Evolutionary conservation across 306 rosid genomes (phyloP), one percentile per base, ranked within the genome.

Genomic region (Chamaecrista fasciculata): DNA sequence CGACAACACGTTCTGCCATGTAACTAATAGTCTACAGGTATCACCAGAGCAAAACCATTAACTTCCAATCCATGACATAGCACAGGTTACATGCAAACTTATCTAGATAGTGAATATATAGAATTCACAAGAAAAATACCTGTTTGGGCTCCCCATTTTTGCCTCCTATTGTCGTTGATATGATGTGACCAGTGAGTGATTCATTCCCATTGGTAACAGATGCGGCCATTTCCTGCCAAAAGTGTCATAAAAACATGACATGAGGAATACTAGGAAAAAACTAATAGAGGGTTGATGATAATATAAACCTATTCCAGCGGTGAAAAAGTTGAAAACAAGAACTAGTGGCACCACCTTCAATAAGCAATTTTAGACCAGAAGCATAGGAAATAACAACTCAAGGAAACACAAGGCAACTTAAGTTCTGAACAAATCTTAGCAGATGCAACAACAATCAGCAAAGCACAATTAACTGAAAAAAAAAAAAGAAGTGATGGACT

Each of bases 81-180:
- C 43, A 42, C 21, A 42, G 62, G 33, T 25, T 18, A 57, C 44
- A 75, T 29, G 65, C 0, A 42, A 37, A 52, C 20, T 49, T 26
- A 11, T 67, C 44, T 4, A 59, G 43, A 59, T 37, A 56, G 59
- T 10, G 11, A 10, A 44, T 3, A n/a, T 9, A 15, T 18, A 12
- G 49, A n/a, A 67, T 76, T 72, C 52, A 73, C 67, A 48, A 56
- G 59, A 65, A 49, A 7, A 6, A 28, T 62, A 93, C 98, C 94
- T 90, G 96, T 78, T 93, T 93, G 39, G 98, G 97, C 66, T 90
- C 97, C 51, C 97, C 98, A 79, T 93, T 88, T 84, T 90, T 93
- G 58, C 98, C 98, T 53, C 98, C 97, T 57, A 90, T 89, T 6
- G 98, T 93, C 16, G 98, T 93, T 26, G 98, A 88, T 34, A 93